Conservation (phyloP, 2,329 filamentous ascomycete genomes). For the Fusarium sp. region DNA sequence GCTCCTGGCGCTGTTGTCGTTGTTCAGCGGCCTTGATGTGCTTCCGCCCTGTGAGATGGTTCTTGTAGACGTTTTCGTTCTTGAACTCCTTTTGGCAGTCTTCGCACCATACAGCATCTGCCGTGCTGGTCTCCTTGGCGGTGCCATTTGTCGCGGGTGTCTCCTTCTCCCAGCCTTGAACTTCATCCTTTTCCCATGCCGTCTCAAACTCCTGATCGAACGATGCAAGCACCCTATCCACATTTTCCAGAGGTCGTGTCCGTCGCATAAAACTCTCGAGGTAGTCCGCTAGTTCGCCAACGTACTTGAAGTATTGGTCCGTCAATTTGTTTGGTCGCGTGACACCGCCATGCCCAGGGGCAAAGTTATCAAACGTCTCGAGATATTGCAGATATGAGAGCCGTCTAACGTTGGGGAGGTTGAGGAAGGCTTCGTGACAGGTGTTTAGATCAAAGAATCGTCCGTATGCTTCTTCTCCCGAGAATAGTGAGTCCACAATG, state of each 20-base stretch:
- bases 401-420: conserved; percentile 86
- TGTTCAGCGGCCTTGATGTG: conserved; percentile 85
- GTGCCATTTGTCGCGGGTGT: conserved; percentile 51
- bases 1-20: conserved; percentile 61
- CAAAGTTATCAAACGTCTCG: conserved; percentile 88
- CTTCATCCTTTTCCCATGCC: conserved; percentile 81
- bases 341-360: conserved; percentile 76
- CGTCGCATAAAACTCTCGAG: conserved; percentile 88
- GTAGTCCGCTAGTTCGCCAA: conserved; percentile 82
- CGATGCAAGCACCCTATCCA: conserved; percentile 77
- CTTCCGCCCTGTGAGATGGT: conserved; percentile 89
- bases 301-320: conserved; percentile 91
- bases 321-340: conserved; percentile 88
- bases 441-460: conserved; percentile 90
- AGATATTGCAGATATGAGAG: conserved; percentile 93
- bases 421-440: conserved; percentile 88
- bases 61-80: conserved; percentile 93
- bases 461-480: conserved; percentile 92
- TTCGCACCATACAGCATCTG: conserved; percentile 84
- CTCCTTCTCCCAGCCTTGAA: conserved; percentile 81
- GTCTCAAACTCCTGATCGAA: conserved; percentile 88
- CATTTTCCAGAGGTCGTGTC: conserved; percentile 85
- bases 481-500: conserved; percentile 91
- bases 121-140: conserved; percentile 50
- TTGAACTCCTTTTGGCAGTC: conserved; percentile 96